A percentile compares a stretch with the other conserved stretches of the same genome.
phyloP scores from a whole-genome alignment of 306 rosid species.

The Prunus padus region DNA sequence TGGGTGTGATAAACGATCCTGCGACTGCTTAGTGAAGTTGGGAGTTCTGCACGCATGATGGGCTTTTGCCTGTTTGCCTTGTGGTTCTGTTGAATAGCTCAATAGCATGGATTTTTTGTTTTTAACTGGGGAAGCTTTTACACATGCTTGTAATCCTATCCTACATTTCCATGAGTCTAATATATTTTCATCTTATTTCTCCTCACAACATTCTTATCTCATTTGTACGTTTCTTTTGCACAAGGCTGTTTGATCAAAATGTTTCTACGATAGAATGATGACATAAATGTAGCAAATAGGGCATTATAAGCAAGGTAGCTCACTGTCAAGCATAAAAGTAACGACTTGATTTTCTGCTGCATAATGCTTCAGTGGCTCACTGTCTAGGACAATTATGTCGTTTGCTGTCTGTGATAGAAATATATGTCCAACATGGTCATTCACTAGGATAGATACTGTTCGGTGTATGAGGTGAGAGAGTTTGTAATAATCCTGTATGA shows the following conservation, averaged over 20 bases:
- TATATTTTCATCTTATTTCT: not conserved
- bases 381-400: not conserved
- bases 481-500: too few relatives aligned
- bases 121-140: not conserved
- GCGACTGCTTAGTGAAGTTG: constrained; percentile 40
- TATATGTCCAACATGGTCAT: too few relatives aligned
- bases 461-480: too few relatives aligned
- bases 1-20: constrained; percentile 97
- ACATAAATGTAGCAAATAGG: not conserved
- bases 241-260: not conserved
- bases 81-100: not conserved
- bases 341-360: not conserved
- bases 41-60: not conserved
- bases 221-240: not conserved
- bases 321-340: not conserved
- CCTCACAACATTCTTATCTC: not conserved
- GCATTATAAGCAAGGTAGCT: not conserved
- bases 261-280: not conserved
- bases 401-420: too few relatives aligned
- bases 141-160: not conserved
- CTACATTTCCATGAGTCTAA: too few relatives aligned
- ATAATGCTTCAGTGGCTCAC: not conserved
- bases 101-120: not conserved
- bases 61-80: not conserved
- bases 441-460: too few relatives aligned